A percentile compares a stretch with the other conserved stretches of the same genome.
Evolutionary conservation across 2,329 filamentous ascomycete genomes (phyloP).

Genomic region (Aspergillus caelatus): DNA sequence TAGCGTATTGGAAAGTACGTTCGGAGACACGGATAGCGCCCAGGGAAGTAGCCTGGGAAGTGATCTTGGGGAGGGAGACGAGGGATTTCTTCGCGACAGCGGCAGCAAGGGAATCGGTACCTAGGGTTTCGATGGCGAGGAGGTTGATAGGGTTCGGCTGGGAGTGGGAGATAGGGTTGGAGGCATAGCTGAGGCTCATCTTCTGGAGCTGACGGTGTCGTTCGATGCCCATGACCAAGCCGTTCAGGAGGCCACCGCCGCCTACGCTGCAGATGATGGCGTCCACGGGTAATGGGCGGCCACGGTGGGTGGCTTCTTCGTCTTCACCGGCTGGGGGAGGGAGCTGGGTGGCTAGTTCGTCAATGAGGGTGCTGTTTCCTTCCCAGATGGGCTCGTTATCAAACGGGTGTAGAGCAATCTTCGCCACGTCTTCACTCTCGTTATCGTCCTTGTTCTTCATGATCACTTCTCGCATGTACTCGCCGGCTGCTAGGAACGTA

Average conservation of each 20-base stretch:
- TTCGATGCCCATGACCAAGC: constrained; percentile 71
- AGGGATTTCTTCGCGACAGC: constrained; percentile 58
- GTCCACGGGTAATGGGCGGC: constrained; percentile 55
- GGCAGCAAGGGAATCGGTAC: constrained; percentile 70
- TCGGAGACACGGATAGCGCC: constrained; percentile 73
- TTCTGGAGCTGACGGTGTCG: constrained; percentile 44
- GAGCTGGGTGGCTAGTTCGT: constrained; percentile 47
- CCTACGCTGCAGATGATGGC: constrained; percentile 78
- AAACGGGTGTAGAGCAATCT: constrained; percentile 49
- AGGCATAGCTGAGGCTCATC: constrained; percentile 17
- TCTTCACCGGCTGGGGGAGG: constrained; percentile 37
- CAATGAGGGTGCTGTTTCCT: constrained; percentile 48
- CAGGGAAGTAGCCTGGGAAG: constrained; percentile 73
- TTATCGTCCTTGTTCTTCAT: constrained; percentile 34
- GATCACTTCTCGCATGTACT: constrained; percentile 60
- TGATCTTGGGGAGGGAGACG: constrained; percentile 70
- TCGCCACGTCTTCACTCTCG: constrained; percentile 34
- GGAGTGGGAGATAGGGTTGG: constrained; percentile 9
- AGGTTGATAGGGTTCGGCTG: constrained; percentile 51
- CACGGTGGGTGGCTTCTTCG: constrained; percentile 28
- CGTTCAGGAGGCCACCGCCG: constrained; percentile 78
- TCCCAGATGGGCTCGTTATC: constrained; percentile 51
- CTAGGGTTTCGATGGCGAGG: constrained; percentile 74
- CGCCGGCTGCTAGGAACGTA: constrained; percentile 71
- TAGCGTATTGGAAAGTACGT: constrained; percentile 67